Evolutionary conservation across 1,284 basidiomycete species (phyloP), one percentile per base, ranked within the genome.

Genomic region (Microbotryomycetes sp.): DNA sequence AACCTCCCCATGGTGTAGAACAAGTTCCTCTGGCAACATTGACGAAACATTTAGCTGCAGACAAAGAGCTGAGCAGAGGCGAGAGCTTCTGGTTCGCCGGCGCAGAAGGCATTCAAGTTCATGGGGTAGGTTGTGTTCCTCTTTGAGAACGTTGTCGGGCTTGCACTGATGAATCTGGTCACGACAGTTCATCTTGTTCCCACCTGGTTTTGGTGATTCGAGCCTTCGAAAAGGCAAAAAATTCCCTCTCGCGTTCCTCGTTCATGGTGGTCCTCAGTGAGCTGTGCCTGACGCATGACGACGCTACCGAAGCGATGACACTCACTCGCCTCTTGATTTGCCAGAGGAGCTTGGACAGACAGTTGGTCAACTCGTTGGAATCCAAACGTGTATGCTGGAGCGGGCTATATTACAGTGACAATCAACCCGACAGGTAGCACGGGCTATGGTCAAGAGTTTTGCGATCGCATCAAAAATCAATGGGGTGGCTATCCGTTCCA

Each of bases 51-150:
- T 77, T 94, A 32, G 77, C 81, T 59, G 80, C 76, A 1, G 85
- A 86, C 73, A 67, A 67, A 25, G 6, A 76, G 14, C 78, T 92
- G 45, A 77, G 78, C 56, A 69, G 74, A 6, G 87, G 85, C 6
- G 85, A 92, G 71, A 84, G 87, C 60, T 86, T 94, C 72, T 91
- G 85, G 84, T 94, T 92, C 78, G 81, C 83, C 59, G 92, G 92
- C 14, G 88, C 86, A 3, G 77, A 77, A 82, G 69, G 82, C 80
- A 15, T 82, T 81, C 70, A 74, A 81, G 84, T 94, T 23, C 90
- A 93, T 60, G 89, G 89, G n/a, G 0, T 94, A 86, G 86, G 77
- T 83, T 19, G 67, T 92, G 63, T 89, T 86, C 70, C 92, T 92
- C 12, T 81, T 80, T 25, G 88, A 87, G 2, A 91, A 72, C 66